These are phyloP conservation scores for Apophysomyces variabilis DNA, from an alignment of 371 early-diverging fungal species.

Conservation along the genomic window DNA sequence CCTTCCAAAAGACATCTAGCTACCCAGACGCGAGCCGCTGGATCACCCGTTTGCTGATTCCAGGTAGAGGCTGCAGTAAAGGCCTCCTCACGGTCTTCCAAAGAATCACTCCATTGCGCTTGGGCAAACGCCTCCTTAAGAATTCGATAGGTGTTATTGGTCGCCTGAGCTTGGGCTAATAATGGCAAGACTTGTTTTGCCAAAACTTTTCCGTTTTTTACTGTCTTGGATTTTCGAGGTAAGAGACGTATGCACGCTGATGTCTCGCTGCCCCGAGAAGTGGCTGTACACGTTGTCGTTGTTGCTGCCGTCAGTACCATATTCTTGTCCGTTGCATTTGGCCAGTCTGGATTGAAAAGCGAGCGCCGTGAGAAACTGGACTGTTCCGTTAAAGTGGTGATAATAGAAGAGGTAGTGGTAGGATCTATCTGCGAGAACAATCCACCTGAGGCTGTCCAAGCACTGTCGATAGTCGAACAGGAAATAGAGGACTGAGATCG, in stretches of 20 bases:
- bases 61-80: slow-evolving; percentile 35
- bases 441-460: slow-evolving; percentile 17
- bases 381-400: slow-evolving; percentile 3
- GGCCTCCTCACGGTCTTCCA: slow-evolving; percentile 32
- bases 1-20: slow-evolving; percentile 49
- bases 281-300: background rate
- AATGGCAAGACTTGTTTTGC: background rate
- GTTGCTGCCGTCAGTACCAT: background rate
- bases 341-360: slow-evolving; percentile 8
- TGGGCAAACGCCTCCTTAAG: slow-evolving; percentile 24
- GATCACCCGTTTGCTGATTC: slow-evolving; percentile 32
- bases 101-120: slow-evolving; percentile 23
- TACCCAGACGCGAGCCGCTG: slow-evolving; percentile 38
- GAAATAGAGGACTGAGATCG: background rate
- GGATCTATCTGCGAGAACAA: slow-evolving; percentile 39
- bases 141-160: slow-evolving; percentile 16
- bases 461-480: slow-evolving; percentile 4
- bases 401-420: slow-evolving; percentile 24
- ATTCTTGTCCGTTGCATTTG: background rate
- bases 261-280: background rate
- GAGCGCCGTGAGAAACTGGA: slow-evolving; percentile 18
- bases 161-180: background rate
- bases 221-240: background rate
- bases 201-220: background rate
- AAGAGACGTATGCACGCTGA: background rate